Evolutionary conservation across 83 land plant species (phyloP).

Genomic region (Picea abies): DNA sequence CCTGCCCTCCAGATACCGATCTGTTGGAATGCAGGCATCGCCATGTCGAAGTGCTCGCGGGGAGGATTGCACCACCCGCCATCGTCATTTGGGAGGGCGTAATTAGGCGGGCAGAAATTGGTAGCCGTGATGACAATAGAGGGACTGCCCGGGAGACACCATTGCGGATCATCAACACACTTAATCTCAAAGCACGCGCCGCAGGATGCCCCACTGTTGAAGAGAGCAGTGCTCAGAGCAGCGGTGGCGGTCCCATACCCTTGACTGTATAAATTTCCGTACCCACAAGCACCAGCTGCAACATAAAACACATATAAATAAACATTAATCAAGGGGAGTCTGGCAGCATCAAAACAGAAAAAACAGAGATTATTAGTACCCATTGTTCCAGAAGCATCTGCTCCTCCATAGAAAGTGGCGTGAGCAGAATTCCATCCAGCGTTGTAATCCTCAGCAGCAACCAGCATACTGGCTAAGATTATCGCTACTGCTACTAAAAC

Average conservation of each 20-base stretch:
- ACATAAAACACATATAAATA: no score
- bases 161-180: conserved; percentile 55
- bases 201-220: conserved; percentile 54
- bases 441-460: no score
- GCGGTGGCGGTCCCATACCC: conserved; percentile 46
- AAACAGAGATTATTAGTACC: no score
- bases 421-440: no score
- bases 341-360: no score
- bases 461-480: no score
- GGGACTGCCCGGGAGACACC: conserved; percentile 64
- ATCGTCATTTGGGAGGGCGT: conserved; percentile 51
- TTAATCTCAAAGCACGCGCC: conserved; percentile 65
- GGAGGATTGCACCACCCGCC: conserved; percentile 81
- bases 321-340: no score
- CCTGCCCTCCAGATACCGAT: conserved; percentile 52
- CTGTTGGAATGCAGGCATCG: conserved; percentile 44
- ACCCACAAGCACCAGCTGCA: conserved; percentile 60
- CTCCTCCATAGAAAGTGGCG: no score
- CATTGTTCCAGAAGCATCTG: no score
- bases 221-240: conserved; percentile 50
- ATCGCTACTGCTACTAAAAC: no score
- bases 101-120: conserved; percentile 70
- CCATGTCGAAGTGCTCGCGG: conserved; percentile 61
- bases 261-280: conserved; percentile 46
- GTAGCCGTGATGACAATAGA: conserved; percentile 61